These are phyloP conservation scores for Rhizophagus sp. DNA, from an alignment of 192 early-diverging fungal genomes.

Conservation along the genomic window DNA sequence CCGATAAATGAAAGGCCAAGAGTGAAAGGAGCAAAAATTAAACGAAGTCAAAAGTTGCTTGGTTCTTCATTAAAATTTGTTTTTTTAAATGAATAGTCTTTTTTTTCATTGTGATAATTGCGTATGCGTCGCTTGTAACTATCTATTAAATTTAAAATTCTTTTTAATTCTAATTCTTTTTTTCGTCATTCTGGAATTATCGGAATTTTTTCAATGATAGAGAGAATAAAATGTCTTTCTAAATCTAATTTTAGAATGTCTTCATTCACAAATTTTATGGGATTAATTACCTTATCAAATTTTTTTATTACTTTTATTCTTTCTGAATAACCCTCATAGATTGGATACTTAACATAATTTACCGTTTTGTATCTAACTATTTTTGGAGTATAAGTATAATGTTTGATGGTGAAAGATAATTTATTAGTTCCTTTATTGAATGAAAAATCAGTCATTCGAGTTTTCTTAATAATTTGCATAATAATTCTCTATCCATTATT, in stretches of 20 bases:
- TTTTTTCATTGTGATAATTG: not conserved
- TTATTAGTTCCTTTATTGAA: no score
- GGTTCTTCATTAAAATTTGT: conserved; percentile 8
- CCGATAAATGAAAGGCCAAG: conserved; percentile 19
- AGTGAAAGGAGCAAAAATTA: conserved; percentile 12
- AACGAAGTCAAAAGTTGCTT: conserved; percentile 19
- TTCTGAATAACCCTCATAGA: conserved; percentile 10
- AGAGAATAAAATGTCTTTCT: not conserved
- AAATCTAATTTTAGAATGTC: conserved; percentile 4
- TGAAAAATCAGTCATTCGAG: no score
- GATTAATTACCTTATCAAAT: conserved; percentile 7
- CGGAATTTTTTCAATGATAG: not conserved
- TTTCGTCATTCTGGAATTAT: conserved; percentile 4
- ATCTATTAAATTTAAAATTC: conserved; percentile 11
- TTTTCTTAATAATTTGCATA: no score
- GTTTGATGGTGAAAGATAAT: no score
- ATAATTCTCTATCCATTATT: no score
- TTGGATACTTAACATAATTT: not conserved
- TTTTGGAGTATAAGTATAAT: no score
- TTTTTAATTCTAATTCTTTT: conserved; percentile 7
- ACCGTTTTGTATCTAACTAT: no score
- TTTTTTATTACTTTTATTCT: conserved; percentile 8
- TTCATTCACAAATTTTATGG: conserved; percentile 2
- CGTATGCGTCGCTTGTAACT: not conserved
- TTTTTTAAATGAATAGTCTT: conserved; percentile 3